A percentile compares a stretch with the other conserved stretches of the same genome.
phyloP scores from a whole-genome alignment of 1,284 basidiomycete species.

The Phlebopus sp. region DNA sequence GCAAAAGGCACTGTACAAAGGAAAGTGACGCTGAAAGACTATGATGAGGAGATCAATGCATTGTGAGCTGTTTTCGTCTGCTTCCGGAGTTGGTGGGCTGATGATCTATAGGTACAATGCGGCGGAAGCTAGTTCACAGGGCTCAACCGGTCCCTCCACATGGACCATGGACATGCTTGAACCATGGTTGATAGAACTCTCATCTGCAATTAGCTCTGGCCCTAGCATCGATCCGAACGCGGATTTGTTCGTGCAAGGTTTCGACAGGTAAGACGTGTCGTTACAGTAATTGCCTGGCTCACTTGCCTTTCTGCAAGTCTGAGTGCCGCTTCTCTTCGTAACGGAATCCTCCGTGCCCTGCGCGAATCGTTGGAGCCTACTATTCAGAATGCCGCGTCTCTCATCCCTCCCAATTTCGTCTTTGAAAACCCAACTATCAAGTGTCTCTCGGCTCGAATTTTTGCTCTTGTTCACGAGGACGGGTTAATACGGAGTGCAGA shows the following conservation, averaged over 20 bases:
- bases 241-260: slow-evolving; percentile 27
- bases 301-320: slow-evolving; percentile 15
- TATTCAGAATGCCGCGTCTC: background rate
- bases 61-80: slow-evolving; percentile 2
- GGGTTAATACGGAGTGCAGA: background rate
- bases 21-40: slow-evolving; percentile 7
- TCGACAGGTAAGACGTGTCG: slow-evolving; percentile 22
- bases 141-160: slow-evolving; percentile 4
- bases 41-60: slow-evolving; percentile 12
- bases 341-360: slow-evolving; percentile 23
- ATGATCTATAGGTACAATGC: slow-evolving; percentile 9
- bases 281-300: background rate
- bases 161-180: slow-evolving; percentile 13
- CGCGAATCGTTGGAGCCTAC: slow-evolving; percentile 5
- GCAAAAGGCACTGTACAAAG: slow-evolving; percentile 13
- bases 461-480: slow-evolving; percentile 2
- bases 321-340: slow-evolving; percentile 28
- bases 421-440: slow-evolving; percentile 4
- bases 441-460: slow-evolving; percentile 10
- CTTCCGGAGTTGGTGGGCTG: background rate
- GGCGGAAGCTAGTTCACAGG: slow-evolving; percentile 8
- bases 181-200: slow-evolving; percentile 21
- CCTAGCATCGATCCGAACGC: slow-evolving; percentile 3
- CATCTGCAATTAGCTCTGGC: slow-evolving; percentile 13
- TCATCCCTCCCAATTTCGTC: slow-evolving; percentile 16